Percentiles rank a stretch among this genome's conserved stretches.
Evolutionary conservation across 2,329 filamentous ascomycete species (phyloP).

Genomic region (Aspergillus persii): DNA sequence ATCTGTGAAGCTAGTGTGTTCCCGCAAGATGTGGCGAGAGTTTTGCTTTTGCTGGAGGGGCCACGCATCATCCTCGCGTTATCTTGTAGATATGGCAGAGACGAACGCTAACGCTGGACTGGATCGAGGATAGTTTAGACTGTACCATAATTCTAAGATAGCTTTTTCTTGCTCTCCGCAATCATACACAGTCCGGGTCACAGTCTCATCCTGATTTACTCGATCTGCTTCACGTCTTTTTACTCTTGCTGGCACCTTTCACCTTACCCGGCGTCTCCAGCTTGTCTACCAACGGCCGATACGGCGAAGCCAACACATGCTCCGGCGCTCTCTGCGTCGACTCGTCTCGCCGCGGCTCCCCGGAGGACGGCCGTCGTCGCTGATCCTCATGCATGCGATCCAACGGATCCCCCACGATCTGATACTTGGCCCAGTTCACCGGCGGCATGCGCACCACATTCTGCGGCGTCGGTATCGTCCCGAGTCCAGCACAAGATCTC

Average conservation of each 20-base stretch:
- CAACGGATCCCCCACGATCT: slow-evolving; percentile 78
- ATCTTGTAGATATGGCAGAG: neutral
- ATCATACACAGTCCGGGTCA: neutral
- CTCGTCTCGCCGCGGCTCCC: slow-evolving; percentile 40
- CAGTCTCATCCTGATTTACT: neutral
- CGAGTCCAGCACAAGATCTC: slow-evolving; percentile 46
- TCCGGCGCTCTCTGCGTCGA: slow-evolving; percentile 42
- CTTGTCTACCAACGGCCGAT: slow-evolving; percentile 58
- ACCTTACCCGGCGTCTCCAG: slow-evolving; percentile 38
- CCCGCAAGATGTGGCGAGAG: neutral
- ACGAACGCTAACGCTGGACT: slow-evolving; percentile 6
- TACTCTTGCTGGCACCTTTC: slow-evolving; percentile 32
- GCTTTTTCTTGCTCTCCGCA: neutral
- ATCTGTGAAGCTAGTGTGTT: neutral
- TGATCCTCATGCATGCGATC: slow-evolving; percentile 85
- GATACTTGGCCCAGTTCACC: slow-evolving; percentile 94
- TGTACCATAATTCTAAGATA: neutral
- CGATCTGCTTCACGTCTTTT: slow-evolving; percentile 25
- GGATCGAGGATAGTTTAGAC: neutral
- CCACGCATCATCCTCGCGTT: too few relatives aligned
- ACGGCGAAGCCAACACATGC: slow-evolving; percentile 57
- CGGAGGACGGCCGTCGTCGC: slow-evolving; percentile 56
- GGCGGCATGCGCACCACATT: slow-evolving; percentile 81
- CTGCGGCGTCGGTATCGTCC: slow-evolving; percentile 71
- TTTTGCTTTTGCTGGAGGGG: neutral